Percentiles rank a stretch among this genome's conserved stretches.
These are phyloP conservation scores for Cystobasidium sp. DNA, from an alignment of 1,284 basidiomycete species.

Conservation along the genomic window DNA sequence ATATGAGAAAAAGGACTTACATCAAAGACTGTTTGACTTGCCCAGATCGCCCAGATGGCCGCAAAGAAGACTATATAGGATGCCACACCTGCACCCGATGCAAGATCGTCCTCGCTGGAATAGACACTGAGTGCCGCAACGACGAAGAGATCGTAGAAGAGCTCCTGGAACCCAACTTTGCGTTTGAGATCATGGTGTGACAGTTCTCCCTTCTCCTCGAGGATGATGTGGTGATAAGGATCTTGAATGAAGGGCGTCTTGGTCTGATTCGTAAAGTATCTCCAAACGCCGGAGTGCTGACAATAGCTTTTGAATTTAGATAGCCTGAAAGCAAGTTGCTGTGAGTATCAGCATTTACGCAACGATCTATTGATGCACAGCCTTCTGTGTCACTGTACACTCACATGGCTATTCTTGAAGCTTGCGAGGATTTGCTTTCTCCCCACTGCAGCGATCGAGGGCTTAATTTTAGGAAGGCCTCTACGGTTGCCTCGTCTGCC, in stretches of 20 bases:
- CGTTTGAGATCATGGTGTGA: slow-evolving; percentile 5
- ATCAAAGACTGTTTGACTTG: slow-evolving; percentile 34
- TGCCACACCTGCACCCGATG: background rate
- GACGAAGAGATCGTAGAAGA: slow-evolving; percentile 40
- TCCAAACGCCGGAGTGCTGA: background rate
- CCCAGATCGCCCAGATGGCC: slow-evolving; percentile 38
- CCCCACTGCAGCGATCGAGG: too few relatives aligned
- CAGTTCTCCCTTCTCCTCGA: slow-evolving; percentile 16
- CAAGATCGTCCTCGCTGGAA: slow-evolving; percentile 25
- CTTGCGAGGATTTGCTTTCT: too few relatives aligned
- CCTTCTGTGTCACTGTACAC: too few relatives aligned
- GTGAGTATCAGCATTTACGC: background rate
- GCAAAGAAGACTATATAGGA: slow-evolving; percentile 39
- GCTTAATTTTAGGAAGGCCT: too few relatives aligned
- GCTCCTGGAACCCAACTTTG: slow-evolving; percentile 32
- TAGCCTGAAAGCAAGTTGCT: background rate
- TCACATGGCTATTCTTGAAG: too few relatives aligned
- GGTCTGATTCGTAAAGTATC: slow-evolving; percentile 17
- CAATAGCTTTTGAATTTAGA: background rate
- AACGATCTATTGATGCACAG: too few relatives aligned
- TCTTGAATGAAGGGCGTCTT: slow-evolving; percentile 25
- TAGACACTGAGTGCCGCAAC: slow-evolving; percentile 29
- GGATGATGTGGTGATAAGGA: slow-evolving; percentile 19
- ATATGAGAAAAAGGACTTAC: background rate
- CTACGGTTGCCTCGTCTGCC: too few relatives aligned